These are phyloP conservation scores for Euphorbia peplus DNA, from an alignment of 345 rosid genomes.

Conservation along the genomic window DNA sequence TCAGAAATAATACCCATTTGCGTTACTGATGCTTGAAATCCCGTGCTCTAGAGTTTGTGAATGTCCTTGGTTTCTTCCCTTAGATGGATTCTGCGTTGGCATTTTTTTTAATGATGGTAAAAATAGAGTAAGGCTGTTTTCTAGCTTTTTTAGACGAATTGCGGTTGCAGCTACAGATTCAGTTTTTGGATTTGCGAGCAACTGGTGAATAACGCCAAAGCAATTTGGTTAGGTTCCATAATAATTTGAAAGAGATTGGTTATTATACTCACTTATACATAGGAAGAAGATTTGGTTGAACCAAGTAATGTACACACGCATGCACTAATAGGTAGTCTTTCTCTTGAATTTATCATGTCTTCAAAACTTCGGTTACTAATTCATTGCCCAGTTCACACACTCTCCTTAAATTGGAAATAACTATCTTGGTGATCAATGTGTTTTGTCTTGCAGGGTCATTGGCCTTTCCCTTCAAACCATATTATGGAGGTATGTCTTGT, in stretches of 20 bases:
- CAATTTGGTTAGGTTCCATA: neutral
- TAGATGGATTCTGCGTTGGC: neutral
- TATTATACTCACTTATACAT: neutral
- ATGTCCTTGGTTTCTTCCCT: too few relatives aligned
- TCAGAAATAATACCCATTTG: neutral
- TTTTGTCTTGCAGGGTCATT: conserved; percentile 71
- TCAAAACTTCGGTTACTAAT: too few relatives aligned
- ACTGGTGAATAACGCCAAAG: neutral
- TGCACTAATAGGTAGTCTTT: neutral
- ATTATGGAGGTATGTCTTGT: conserved; percentile 63
- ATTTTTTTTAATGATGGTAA: neutral
- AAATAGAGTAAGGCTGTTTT: neutral
- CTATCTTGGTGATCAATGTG: conserved; percentile 4
- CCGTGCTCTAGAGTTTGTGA: neutral
- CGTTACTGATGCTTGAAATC: neutral
- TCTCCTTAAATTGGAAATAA: neutral
- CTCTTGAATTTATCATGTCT: neutral
- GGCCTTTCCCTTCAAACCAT: conserved; percentile 82
- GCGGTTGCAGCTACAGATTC: neutral
- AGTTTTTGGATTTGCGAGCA: neutral
- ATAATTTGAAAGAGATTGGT: neutral
- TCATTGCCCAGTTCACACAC: neutral
- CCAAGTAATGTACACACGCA: neutral
- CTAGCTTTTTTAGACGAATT: neutral
- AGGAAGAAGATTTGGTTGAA: neutral